Evolutionary conservation across 2,329 filamentous ascomycete species (phyloP), one percentile per base, ranked within the genome.

Genomic region (Thielaviopsis populi): DNA sequence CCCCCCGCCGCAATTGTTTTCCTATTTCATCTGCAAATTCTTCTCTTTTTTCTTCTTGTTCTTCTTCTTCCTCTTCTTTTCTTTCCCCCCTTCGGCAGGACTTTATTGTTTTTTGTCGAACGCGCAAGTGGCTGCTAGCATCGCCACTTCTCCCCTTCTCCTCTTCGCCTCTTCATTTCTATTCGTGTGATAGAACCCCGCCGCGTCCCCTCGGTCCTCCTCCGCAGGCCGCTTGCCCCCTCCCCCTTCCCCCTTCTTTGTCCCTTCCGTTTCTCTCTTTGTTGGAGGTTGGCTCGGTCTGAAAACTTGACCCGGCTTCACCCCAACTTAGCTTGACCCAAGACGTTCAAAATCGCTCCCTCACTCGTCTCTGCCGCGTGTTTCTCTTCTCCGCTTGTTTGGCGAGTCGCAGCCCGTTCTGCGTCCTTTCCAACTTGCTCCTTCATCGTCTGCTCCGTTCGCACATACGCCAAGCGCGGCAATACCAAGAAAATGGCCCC

Each of bases 401-500:
- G 53, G 53, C 75, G 76, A 72, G 73, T 77, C 76, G 84, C 84
- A 86, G 84, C 83, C 78, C 82, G 84, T 77, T 79, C 84, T 87
- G 83, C 83, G 86, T 60, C 43, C 30, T 40, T 63, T 61, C 5
- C 48, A 19, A 61, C 53, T 40, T 66, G 61, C 24, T 66, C 64
- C 10, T 66, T 66, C 42, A 59, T 66, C 48, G 61, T 66, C 61
- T 69, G 78, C 82, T 79, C 70, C 74, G 72, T 71, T 72, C 78
- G 82, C 72, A 75, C 73, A 69, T 85, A 84, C 79, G 79, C 80
- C 72, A 83, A 80, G 73, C 65, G 65, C 50, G 65, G 65, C 81
- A 75, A 79, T 76, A 75, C 80, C 33, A 58, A 75, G 74, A 91
- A 84, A 75, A 99, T 99, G 94, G 82, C 90, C 78, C 94, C 94